Conservation (phyloP, 768 basidiomycete species). For the Lactarius trivialis region DNA sequence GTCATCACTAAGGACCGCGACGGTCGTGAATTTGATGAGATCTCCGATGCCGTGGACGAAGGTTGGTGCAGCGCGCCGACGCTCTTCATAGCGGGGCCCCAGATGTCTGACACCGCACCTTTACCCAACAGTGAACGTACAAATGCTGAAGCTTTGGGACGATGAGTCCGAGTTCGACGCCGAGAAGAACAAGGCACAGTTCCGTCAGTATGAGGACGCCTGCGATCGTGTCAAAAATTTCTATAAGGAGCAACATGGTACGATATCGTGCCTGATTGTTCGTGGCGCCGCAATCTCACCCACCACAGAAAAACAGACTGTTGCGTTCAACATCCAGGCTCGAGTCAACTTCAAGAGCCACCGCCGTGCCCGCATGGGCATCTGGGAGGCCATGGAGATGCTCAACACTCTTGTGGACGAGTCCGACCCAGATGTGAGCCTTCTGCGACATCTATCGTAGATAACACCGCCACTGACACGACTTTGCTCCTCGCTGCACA, state of each 20-base stretch:
- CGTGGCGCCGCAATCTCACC: slow-evolving; percentile 5
- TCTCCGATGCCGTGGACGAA: slow-evolving; percentile 45
- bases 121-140: slow-evolving; percentile 50
- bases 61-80: slow-evolving; percentile 31
- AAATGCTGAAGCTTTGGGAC: slow-evolving; percentile 55
- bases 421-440: slow-evolving; percentile 76
- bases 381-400: slow-evolving; percentile 85
- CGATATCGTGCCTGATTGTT: slow-evolving; percentile 18
- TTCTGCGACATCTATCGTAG: background rate
- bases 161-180: slow-evolving; percentile 52
- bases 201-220: slow-evolving; percentile 68
- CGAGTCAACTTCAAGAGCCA: slow-evolving; percentile 67
- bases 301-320: slow-evolving; percentile 72
- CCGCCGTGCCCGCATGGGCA: slow-evolving; percentile 63
- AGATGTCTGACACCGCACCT: background rate
- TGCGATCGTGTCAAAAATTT: slow-evolving; percentile 74
- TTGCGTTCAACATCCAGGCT: slow-evolving; percentile 74
- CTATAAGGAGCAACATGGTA: slow-evolving; percentile 75
- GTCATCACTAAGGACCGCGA: slow-evolving; percentile 17
- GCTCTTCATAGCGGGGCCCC: background rate
- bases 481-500: slow-evolving; percentile 27
- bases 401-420: slow-evolving; percentile 85
- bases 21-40: slow-evolving; percentile 34
- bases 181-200: slow-evolving; percentile 59
- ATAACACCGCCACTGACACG: slow-evolving; percentile 1